phyloP scores from a whole-genome alignment of 495 filamentous ascomycete genomes.

The Cercophora scortea region DNA sequence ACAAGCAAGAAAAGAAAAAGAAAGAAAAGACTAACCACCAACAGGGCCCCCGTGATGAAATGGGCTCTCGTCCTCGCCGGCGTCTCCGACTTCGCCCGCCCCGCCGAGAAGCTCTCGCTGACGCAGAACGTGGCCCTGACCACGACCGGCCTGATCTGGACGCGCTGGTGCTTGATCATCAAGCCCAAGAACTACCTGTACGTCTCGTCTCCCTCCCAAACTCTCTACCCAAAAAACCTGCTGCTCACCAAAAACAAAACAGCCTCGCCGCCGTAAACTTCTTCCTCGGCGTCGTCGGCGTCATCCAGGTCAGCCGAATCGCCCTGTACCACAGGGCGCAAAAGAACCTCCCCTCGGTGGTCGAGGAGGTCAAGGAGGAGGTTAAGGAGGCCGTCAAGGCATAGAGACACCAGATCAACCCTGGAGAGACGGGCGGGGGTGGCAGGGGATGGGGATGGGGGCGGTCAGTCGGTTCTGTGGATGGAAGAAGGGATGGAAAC shows the following conservation, averaged over 20 bases:
- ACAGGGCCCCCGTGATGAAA: conserved; percentile 95
- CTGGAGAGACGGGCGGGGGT: background rate
- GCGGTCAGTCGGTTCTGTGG: background rate
- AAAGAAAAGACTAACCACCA: background rate
- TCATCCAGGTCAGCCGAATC: conserved; percentile 75
- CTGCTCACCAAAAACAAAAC: background rate
- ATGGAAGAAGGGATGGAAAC: background rate
- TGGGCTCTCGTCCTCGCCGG: conserved; percentile 91
- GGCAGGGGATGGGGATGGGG: background rate
- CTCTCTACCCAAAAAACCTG: background rate
- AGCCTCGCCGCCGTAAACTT: conserved; percentile 96
- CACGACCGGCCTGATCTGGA: conserved; percentile 93
- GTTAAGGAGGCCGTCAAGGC: background rate
- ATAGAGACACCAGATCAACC: background rate
- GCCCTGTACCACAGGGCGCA: conserved; percentile 53
- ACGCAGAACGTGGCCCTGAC: conserved; percentile 85
- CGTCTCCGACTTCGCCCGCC: conserved; percentile 83
- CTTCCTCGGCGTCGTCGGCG: conserved; percentile 85
- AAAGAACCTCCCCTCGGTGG: conserved; percentile 43
- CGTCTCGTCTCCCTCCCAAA: conserved; percentile 16
- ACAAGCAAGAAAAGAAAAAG: background rate
- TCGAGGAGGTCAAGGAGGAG: conserved; percentile 33
- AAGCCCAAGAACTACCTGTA: conserved; percentile 85
- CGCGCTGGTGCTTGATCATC: conserved; percentile 96
- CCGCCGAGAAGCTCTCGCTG: conserved; percentile 84